Evolutionary conservation across 768 basidiomycete species (phyloP).

Genomic region (Mycena vitilis): DNA sequence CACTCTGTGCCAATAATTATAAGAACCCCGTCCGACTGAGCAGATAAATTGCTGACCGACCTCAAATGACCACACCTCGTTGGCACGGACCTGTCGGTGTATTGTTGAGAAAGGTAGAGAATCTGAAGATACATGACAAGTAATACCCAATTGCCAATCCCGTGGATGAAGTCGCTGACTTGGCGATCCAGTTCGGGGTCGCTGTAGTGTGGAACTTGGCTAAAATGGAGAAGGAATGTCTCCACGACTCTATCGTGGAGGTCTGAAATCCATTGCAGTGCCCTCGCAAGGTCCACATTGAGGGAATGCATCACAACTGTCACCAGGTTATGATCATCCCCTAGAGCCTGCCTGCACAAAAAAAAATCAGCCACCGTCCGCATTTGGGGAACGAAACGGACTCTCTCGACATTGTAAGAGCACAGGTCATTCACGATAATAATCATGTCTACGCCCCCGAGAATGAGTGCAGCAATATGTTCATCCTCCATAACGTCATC

Average conservation of each 20-base stretch:
- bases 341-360: slow-evolving; percentile 5
- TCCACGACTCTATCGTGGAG: background rate
- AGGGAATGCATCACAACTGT: slow-evolving; percentile 1
- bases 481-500: background rate
- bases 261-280: background rate
- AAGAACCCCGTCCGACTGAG: background rate
- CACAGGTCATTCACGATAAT: slow-evolving; percentile 5
- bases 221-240: background rate
- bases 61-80: slow-evolving; percentile 9
- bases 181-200: background rate
- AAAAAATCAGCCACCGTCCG: background rate
- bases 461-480: slow-evolving; percentile 33
- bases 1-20: background rate
- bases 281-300: background rate
- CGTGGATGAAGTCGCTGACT: background rate
- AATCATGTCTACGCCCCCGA: background rate
- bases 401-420: slow-evolving; percentile 5
- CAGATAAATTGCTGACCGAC: background rate
- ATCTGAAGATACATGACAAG: too few relatives aligned
- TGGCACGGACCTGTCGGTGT: background rate
- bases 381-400: slow-evolving; percentile 16
- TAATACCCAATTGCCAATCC: slow-evolving; percentile 14
- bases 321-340: slow-evolving; percentile 9
- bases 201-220: background rate
- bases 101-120: background rate